Conservation (phyloP, 2,329 filamentous ascomycete species). For the Fusarium tanahbumbuense region DNA sequence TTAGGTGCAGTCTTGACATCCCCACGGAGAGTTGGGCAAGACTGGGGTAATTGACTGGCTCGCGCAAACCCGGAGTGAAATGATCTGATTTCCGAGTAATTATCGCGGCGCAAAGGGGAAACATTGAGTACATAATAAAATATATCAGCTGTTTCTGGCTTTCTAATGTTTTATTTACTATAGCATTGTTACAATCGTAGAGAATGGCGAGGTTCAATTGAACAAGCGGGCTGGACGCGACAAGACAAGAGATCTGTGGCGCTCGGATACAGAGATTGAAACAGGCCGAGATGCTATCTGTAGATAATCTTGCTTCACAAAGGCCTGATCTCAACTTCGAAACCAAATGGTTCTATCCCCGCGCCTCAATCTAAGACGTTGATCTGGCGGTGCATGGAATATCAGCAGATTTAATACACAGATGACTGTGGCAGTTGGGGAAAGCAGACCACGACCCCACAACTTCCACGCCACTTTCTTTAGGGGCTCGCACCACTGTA, state of each 20-base stretch:
- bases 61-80: slow-evolving; percentile 27
- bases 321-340: neutral
- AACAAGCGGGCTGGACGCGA: neutral
- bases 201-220: neutral
- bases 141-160: neutral
- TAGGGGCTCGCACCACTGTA: neutral
- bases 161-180: neutral
- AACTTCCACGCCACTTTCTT: slow-evolving; percentile 30
- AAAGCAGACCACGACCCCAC: slow-evolving; percentile 10
- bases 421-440: neutral
- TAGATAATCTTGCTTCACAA: slow-evolving; percentile 2
- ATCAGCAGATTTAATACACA: slow-evolving; percentile 1
- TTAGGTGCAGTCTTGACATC: neutral
- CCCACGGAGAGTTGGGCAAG: neutral
- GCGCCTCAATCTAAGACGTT: neutral
- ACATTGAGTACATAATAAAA: neutral
- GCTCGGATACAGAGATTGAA: neutral
- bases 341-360: neutral
- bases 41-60: neutral
- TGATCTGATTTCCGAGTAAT: slow-evolving; percentile 23
- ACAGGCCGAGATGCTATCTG: slow-evolving; percentile 21
- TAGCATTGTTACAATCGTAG: neutral
- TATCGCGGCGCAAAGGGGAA: slow-evolving; percentile 8
- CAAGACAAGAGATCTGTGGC: slow-evolving; percentile 8
- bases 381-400: neutral